Evolutionary conservation across 176 grass and related monocot species (phyloP).

Genomic region (Cocos nucifera): DNA sequence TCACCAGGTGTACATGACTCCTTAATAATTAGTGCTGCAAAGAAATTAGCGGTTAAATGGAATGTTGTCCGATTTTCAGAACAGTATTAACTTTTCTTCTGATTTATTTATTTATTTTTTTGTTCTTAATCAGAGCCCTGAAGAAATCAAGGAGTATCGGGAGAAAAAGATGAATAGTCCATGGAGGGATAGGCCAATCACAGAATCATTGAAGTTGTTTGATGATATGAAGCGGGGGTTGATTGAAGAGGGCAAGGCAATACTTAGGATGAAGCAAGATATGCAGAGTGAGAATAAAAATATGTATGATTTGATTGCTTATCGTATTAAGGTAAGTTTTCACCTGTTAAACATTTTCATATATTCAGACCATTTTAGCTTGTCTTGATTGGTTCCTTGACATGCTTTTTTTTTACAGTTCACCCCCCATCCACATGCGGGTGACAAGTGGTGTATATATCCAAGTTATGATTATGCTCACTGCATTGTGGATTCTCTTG

Average conservation of each 20-base stretch:
- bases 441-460: conserved; percentile 98
- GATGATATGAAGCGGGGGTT: conserved; percentile 79
- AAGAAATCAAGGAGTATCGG: conserved; percentile 94
- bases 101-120: conserved; percentile 21
- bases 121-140: conserved; percentile 36
- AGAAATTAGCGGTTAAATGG: too few species aligned
- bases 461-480: conserved; percentile 96
- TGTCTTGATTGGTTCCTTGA: background rate
- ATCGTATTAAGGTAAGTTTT: conserved; percentile 86
- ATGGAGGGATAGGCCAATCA: conserved; percentile 84
- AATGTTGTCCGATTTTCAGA: too few species aligned
- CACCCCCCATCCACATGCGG: conserved; percentile 85
- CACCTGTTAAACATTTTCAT: background rate
- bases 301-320: conserved; percentile 95
- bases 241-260: conserved; percentile 82
- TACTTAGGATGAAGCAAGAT: conserved; percentile 92
- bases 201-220: conserved; percentile 81
- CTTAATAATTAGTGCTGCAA: too few species aligned
- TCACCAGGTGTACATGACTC: conserved; percentile 59
- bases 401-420: conserved; percentile 34
- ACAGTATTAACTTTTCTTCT: background rate
- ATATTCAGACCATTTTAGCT: background rate
- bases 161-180: conserved; percentile 95
- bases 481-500: conserved; percentile 97
- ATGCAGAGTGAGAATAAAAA: conserved; percentile 99